A percentile compares a stretch with the other conserved stretches of the same genome.
These are phyloP conservation scores for Exutisphaerella laricina DNA, from an alignment of 2,329 filamentous ascomycete species.

Conservation along the genomic window DNA sequence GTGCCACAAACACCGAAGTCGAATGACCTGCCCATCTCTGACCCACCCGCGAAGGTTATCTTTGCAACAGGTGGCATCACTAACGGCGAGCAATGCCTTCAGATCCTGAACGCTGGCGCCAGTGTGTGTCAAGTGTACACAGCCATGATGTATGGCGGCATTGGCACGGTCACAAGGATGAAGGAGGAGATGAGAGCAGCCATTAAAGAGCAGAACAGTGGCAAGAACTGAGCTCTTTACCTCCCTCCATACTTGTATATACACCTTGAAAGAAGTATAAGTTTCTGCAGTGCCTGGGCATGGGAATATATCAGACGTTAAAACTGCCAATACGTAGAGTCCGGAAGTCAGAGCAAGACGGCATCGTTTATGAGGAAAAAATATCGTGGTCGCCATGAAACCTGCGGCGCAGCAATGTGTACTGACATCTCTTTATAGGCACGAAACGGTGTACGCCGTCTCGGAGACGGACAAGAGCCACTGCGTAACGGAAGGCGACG, in stretches of 20 bases:
- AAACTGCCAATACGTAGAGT: too few species aligned
- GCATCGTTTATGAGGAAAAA: too few species aligned
- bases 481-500: too few species aligned
- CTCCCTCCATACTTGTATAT: too few species aligned
- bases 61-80: constrained; percentile 94
- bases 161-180: constrained; percentile 54
- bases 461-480: too few species aligned
- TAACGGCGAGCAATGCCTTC: constrained; percentile 74
- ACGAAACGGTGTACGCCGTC: not conserved
- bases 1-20: constrained; percentile 5
- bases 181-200: constrained; percentile 48
- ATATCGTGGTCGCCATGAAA: too few species aligned
- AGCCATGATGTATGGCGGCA: constrained; percentile 58
- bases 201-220: constrained; percentile 20
- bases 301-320: too few species aligned
- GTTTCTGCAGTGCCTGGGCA: too few species aligned
- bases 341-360: too few species aligned
- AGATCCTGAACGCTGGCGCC: constrained; percentile 81
- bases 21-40: constrained; percentile 5
- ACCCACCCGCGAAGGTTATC: constrained; percentile 60
- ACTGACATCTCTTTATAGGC: not conserved
- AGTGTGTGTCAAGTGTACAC: constrained; percentile 69
- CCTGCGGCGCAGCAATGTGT: too few species aligned
- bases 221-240: not conserved
- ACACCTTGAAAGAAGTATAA: too few species aligned